phyloP scores from a whole-genome alignment of 2,329 filamentous ascomycete genomes.

The Pyrenochaeta sp. region DNA sequence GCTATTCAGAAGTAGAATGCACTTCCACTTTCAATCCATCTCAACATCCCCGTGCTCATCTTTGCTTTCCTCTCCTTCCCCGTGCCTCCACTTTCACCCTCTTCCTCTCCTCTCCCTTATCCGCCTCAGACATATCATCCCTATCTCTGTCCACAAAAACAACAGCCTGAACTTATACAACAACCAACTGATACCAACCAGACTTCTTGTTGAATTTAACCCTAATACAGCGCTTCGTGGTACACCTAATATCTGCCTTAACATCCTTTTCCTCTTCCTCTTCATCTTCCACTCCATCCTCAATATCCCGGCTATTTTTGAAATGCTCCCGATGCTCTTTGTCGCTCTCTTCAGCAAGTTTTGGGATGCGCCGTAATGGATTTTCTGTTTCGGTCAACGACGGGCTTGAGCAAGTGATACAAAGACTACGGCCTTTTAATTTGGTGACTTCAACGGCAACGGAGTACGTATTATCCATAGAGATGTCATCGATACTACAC shows the following conservation, averaged over 20 bases:
- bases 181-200: slow-evolving; percentile 1
- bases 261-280: too few relatives aligned
- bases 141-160: too few relatives aligned
- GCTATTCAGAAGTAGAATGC: neutral
- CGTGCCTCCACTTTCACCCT: neutral
- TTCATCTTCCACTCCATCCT: neutral
- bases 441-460: neutral
- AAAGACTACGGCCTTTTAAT: neutral
- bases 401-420: neutral
- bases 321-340: neutral
- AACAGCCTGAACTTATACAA: neutral
- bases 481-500: neutral
- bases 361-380: neutral
- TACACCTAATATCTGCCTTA: neutral
- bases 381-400: neutral
- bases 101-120: neutral
- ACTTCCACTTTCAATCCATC: neutral
- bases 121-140: too few relatives aligned
- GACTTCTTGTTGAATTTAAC: neutral
- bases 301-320: neutral
- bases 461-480: neutral
- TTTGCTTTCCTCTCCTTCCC: neutral
- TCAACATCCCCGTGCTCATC: neutral
- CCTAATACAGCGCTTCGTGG: too few relatives aligned
- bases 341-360: neutral